Evolutionary conservation across 495 filamentous ascomycete genomes (phyloP).

Genomic region (Penicillium lividum): DNA sequence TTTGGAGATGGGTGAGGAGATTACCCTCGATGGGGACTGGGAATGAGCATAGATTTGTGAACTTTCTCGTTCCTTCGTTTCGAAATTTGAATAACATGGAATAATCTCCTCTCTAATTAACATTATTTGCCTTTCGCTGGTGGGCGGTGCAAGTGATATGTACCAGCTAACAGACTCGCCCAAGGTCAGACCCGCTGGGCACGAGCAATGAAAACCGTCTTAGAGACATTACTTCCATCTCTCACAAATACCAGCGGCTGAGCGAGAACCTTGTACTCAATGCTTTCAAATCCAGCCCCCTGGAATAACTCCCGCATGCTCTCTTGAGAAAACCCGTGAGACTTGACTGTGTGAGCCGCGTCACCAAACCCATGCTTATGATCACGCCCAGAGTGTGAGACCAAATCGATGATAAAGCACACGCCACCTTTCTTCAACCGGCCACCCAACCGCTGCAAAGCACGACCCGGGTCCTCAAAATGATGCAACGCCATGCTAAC

Average conservation of each 20-base stretch:
- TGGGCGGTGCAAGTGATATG: no score
- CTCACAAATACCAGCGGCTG: slow-evolving; percentile 32
- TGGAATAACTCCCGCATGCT: slow-evolving; percentile 55
- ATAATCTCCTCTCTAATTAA: no score
- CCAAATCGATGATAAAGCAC: slow-evolving; percentile 65
- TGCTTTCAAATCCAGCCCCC: slow-evolving; percentile 46
- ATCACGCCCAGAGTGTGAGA: slow-evolving; percentile 37
- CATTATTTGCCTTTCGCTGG: no score
- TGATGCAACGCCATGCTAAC: slow-evolving; percentile 73
- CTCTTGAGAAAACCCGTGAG: slow-evolving; percentile 58
- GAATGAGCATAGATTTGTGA: neutral
- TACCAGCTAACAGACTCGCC: no score
- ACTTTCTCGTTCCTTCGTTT: neutral
- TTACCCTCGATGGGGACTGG: slow-evolving; percentile 19
- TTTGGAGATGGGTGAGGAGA: slow-evolving; percentile 11
- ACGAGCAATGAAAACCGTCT: slow-evolving; percentile 41
- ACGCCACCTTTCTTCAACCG: slow-evolving; percentile 64
- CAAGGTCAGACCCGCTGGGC: slow-evolving; percentile 29
- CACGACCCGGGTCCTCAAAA: slow-evolving; percentile 61
- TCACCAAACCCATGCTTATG: slow-evolving; percentile 30
- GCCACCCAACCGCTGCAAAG: slow-evolving; percentile 55
- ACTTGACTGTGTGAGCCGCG: slow-evolving; percentile 48
- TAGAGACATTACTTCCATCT: slow-evolving; percentile 25
- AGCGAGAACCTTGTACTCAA: slow-evolving; percentile 39
- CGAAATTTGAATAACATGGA: no score